Evolutionary conservation across 345 rosid species (phyloP), one percentile per base, ranked within the genome.

Genomic region (Anacardium occidentale): DNA sequence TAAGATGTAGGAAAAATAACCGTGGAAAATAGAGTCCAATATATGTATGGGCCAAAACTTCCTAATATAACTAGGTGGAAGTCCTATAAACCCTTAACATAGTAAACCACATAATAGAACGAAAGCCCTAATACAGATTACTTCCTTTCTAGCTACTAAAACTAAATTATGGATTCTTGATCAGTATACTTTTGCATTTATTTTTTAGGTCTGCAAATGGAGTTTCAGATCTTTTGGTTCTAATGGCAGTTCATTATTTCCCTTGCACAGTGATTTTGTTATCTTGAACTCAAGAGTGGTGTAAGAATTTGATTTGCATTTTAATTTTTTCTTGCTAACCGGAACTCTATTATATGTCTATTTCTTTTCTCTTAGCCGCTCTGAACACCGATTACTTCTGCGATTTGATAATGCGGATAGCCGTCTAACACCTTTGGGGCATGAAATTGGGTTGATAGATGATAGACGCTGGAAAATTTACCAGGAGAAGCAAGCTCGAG

Each of bases 381-480:
- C 98, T 68, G 98, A 94, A 78, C 91, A 94, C 73, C 84, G 98
- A 57, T 84, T 94, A 67, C 97, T 94, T 81, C 97, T 94, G 62
- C 87, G 98, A 68, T 90, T 86, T 65, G 98, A 94, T 82, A 94
- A 94, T 80, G 97, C 98, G 5, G 98, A 94, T 82, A 90, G 98
- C 74, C 95, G 98, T 74, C 97, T 94, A 74, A 94, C 98, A 20
- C 97, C 98, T 76, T 71, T 94, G 80, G 98, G 95, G 22, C 86
- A 81, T 70, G 97, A 90, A 76, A 85, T 94, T 74, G 98, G 98
- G 71, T 59, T 94, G 83, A 94, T 94, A 81, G 91, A 92, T 76
- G 92, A 90, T 78, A 88, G 94, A 74, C 92, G 94, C 65, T 94
- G 98, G 98, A 83, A 84, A 80, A 70, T 89, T 60, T 92, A 92